phyloP scores from a whole-genome alignment of 106 monocot species.

The Acorus calamus region DNA sequence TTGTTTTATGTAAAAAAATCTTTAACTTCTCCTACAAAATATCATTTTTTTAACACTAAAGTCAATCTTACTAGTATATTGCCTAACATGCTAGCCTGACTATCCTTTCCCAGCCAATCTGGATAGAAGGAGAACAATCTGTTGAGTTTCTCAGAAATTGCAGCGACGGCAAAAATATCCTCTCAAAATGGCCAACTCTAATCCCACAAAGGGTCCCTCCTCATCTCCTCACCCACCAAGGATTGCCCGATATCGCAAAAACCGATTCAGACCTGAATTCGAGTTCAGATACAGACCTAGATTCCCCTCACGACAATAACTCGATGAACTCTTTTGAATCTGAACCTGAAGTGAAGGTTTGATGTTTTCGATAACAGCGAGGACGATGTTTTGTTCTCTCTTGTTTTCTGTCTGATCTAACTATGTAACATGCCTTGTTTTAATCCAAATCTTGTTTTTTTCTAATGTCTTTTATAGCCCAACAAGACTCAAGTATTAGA shows the following conservation, averaged over 20 bases:
- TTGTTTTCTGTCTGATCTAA: neutral
- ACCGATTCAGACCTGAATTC: slow-evolving; percentile 1
- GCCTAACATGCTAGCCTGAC: neutral
- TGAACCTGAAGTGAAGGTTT: slow-evolving; percentile 19
- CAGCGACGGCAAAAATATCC: slow-evolving; percentile 5
- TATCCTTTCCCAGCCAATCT: slow-evolving; percentile 32
- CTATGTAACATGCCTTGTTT: slow-evolving; percentile 2
- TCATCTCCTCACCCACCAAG: slow-evolving; percentile 11
- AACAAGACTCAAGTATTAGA: slow-evolving; percentile 2
- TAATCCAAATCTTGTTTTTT: slow-evolving; percentile 10
- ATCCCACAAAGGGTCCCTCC: slow-evolving; percentile 30
- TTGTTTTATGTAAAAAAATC: too few species aligned
- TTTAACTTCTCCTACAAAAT: too few species aligned
- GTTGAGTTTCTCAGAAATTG: slow-evolving; percentile 5
- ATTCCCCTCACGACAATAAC: slow-evolving; percentile 4
- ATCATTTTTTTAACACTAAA: too few species aligned
- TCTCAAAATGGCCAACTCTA: slow-evolving; percentile 2
- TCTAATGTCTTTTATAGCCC: slow-evolving; percentile 1
- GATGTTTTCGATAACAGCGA: neutral
- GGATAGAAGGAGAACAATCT: slow-evolving; percentile 25
- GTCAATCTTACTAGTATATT: too few species aligned
- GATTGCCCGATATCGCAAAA: neutral
- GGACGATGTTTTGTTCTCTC: too few species aligned
- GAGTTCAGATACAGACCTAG: slow-evolving; percentile 2
- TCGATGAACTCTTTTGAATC: slow-evolving; percentile 21